Percentiles rank a stretch among this genome's conserved stretches.
These are phyloP conservation scores for Triticum monococcum DNA, from an alignment of 176 grass and related monocot genomes.

Conservation along the genomic window DNA sequence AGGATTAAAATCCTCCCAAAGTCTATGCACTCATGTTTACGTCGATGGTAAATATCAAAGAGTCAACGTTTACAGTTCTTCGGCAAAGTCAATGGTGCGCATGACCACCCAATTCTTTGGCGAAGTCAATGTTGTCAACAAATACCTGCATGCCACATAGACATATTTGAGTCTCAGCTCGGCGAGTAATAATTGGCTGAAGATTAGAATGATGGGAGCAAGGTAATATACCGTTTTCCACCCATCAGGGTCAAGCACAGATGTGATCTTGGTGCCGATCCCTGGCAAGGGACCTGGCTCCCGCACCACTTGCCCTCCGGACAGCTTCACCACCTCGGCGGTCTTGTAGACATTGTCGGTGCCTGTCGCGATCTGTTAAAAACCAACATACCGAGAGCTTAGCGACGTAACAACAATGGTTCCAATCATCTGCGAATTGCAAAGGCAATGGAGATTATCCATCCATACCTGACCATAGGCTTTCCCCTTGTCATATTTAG, in stretches of 20 bases:
- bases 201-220: not conserved
- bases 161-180: not conserved
- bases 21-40: not conserved
- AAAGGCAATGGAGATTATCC: not conserved
- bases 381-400: not conserved
- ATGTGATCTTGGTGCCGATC: constrained; percentile 77
- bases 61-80: not conserved
- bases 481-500: constrained; percentile 63
- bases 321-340: constrained; percentile 55
- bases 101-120: constrained; percentile 59
- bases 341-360: constrained; percentile 85
- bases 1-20: not conserved
- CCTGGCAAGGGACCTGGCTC: constrained; percentile 71
- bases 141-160: constrained; percentile 53
- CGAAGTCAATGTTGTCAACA: constrained; percentile 69
- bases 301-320: constrained; percentile 55
- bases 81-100: too few species aligned
- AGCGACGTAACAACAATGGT: not conserved
- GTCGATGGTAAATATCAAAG: too few species aligned
- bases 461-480: constrained; percentile 57
- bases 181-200: not conserved
- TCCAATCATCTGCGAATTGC: too few species aligned
- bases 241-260: constrained; percentile 77
- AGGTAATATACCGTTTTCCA: constrained; percentile 76
- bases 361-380: constrained; percentile 70